phyloP scores from a whole-genome alignment of 208 protist species.

The Wallacemonas collosoma region DNA sequence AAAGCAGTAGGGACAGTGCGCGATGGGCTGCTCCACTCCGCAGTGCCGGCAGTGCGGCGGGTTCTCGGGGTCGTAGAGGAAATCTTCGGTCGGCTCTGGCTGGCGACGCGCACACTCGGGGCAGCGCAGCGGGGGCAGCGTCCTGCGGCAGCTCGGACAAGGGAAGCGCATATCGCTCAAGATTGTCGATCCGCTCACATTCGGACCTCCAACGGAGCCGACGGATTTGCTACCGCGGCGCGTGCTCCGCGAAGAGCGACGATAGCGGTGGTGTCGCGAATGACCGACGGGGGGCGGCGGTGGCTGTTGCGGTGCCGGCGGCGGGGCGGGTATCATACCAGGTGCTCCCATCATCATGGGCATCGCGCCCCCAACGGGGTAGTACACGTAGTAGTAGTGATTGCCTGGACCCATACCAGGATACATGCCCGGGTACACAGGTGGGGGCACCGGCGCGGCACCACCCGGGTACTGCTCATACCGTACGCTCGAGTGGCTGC shows the following conservation, averaged over 20 bases:
- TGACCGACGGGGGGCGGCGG: not conserved
- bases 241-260: conserved; percentile 9
- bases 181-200: conserved; percentile 5
- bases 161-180: conserved; percentile 3
- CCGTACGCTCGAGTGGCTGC: conserved; percentile 16
- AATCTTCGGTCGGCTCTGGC: not conserved
- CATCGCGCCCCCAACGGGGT: conserved; percentile 10
- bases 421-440: conserved; percentile 5
- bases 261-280: conserved; percentile 15
- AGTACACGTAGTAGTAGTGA: conserved; percentile 20
- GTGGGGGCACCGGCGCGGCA: conserved; percentile 1
- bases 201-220: not conserved
- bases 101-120: conserved; percentile 16
- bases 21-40: not conserved
- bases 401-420: not conserved
- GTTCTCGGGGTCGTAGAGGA: conserved; percentile 14
- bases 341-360: conserved; percentile 12
- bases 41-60: conserved; percentile 4
- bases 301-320: not conserved
- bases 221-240: conserved; percentile 7
- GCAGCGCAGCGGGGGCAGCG: conserved; percentile 18
- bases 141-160: conserved; percentile 9
- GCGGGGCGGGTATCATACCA: not conserved
- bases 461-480: conserved; percentile 16
- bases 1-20: conserved; percentile 19